Percentiles rank a stretch among this genome's conserved stretches.
Evolutionary conservation across 768 basidiomycete genomes (phyloP).

Genomic region (Tephrocybe sp.): DNA sequence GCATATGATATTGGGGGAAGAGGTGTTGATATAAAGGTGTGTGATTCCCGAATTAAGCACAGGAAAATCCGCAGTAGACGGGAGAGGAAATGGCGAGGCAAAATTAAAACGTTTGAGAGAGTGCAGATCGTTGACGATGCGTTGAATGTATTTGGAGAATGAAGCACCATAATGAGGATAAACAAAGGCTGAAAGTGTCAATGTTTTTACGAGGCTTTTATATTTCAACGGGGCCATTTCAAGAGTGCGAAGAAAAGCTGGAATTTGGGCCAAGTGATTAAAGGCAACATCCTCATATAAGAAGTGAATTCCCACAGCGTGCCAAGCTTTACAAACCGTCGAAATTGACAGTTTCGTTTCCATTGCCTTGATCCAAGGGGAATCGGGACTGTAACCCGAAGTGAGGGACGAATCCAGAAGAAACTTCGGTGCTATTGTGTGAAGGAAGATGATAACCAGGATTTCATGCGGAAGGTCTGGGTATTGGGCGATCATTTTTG

Average conservation of each 20-base stretch:
- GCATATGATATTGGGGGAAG: background rate
- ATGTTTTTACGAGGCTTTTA: background rate
- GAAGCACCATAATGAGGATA: background rate
- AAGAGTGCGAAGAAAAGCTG: background rate
- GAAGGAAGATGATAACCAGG: background rate
- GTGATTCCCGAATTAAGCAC: background rate
- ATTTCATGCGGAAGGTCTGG: no score
- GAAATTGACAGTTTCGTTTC: background rate
- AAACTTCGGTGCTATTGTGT: background rate
- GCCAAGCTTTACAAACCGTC: background rate
- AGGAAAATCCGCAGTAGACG: background rate
- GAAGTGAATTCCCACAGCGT: background rate
- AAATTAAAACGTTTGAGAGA: background rate
- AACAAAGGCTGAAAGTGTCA: background rate
- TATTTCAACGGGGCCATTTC: background rate
- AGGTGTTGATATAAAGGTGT: background rate
- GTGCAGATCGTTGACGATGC: background rate
- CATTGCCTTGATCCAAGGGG: background rate
- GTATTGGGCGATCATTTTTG: no score
- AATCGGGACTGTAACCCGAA: background rate
- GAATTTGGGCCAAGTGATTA: background rate
- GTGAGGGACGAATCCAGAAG: background rate
- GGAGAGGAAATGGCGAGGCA: background rate
- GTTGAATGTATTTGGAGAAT: background rate
- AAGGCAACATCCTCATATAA: constrained; percentile 1